Base-by-base conservation (phyloP, 139 green algal genomes). In the Volvox reticuliferus region DNA sequence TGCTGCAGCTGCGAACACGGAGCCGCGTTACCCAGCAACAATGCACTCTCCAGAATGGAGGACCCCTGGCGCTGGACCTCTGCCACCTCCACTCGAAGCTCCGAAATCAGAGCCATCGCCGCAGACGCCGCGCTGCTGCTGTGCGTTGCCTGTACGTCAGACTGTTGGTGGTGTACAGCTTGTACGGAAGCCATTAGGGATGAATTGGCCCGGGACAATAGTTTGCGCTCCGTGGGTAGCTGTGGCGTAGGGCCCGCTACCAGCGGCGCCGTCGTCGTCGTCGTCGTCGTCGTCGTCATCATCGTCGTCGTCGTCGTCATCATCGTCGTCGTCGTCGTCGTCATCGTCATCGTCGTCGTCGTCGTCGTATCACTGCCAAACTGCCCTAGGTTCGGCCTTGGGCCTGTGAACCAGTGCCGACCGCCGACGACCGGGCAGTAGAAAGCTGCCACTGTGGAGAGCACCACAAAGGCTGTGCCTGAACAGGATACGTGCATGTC, bases 391-490 rank as follows among this genome's bases (percentile, higher is more conserved):
- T 84, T 90, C 30, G 86, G 86, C 1, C 86, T 69, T 0, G 86
- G 86, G 12, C 86, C 86, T 13, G 50, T 90, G 86, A 90, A 90
- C 86, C 86, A 90, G 86, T 77, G 50, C 17, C 71, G 30, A 19
- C 71, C 86, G n/a, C 86, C 86, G 37, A 90, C 24, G 36, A 75
- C n/a, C 26, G 86, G 86, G 73, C 71, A 90, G 44, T 84, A 90
- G 24, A 83, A 90, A 16, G 20, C 50, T 21, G 20, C 73, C 55
- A 90, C 28, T 21, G 73, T 65, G 30, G 13, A 30, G 3, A 83
- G 50, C 13, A 90, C 3, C 24, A 83, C 69, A 0, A 75, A 12
- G 22, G 14, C 21, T 1, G 86, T 90, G 73, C 73, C 86, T 83
- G 76, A 30, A 21, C 3, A 30, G 71, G 1, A 30, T 6, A 35